Evolutionary conservation across 305 asterid species (phyloP), one percentile per base, ranked within the genome.

Genomic region (Lippia alba): DNA sequence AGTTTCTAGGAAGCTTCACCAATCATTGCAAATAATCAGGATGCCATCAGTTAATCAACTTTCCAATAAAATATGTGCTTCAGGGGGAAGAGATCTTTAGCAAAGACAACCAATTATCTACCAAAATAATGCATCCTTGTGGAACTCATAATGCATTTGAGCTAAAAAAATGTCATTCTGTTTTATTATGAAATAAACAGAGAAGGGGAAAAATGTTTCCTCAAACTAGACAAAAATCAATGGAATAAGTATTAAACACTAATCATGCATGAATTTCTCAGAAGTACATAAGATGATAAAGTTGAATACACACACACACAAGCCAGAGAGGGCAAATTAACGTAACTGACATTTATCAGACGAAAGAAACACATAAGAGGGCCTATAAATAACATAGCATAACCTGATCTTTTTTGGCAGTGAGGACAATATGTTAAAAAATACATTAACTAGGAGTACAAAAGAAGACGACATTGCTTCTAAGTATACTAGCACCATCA

Each of bases 1-100:
- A 91, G 30, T 89, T 91, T 72, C 92, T 81, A 45, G 96, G 96
- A 66, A 91, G 95, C 97, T 91, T 82, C 84, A 87, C 59, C 71
- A 74, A 67, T 67, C 58, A 61, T 73, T 64, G 36, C 39, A 50
- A 80, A 49, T 56, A 62, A 58, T 81, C 67, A 86, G 83, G 53
- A 68, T 20, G 63, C 61, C 49, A 66, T 53, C 59, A 76, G 54
- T 40, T 19, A 59, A 60, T 66, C 60, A 51, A 68, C 14, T 16
- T 24, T 56, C 18, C 14, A 17, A 19, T 24, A 24, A 33, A 62
- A 67, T 17, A 15, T 39, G 6, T 44, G 57, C 64, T 24, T 57
- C 48, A 39, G 68, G 36, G 51, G 57, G 64, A 62, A 67, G 64
- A 8, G 17, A 20, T 32, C 59, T 53, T 67, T 64, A 44, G 57